Base-by-base conservation (phyloP, 1,284 basidiomycete species). In the Puccinia triticina region DNA sequence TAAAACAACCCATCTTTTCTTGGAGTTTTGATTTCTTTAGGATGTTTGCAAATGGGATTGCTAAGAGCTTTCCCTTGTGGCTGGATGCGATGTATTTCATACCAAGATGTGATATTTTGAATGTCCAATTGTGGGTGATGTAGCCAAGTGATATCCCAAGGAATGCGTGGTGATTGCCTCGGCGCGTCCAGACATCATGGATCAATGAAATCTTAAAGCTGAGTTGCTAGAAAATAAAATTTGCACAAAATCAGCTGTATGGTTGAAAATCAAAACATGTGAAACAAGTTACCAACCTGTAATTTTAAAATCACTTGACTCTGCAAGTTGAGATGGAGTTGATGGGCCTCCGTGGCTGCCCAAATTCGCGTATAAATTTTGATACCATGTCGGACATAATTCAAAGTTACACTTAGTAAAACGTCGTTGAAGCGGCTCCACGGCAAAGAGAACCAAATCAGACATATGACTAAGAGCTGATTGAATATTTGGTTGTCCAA, bases 121-220 rank as follows among this genome's bases (percentile, higher is more conserved):
- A 75, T 2, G 21, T 37, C 73, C 50, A 75, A 23, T 75, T 29
- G 0, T 59, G 40, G 53, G 73, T 57, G 16, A 75, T 43, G 37
- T 57, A 57, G 1, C 29, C 23, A 26, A 53, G 14, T 32, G 73
- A 57, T 21, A 61, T 43, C 1, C 53, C 73, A 10, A 75, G 16
- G 23, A 75, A 75, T 23, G 73, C 53, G 29, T 57, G 48, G 2
- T 16, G 48, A 18, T 34, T 75, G 12, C 73, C 73, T 75, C 40
- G 59, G 7, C 40, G 43, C 11, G 29, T 75, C 53, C 73, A 75
- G 29, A 75, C 53, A 59, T 75, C 53, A 12, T 75, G 73, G n/a
- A 75, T 75, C 4, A 75, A 18, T 0, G 53, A 40, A 23, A 55
- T 16, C 26, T 75, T 75, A 16, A 34, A 57, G 21, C 12, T 40